phyloP scores from a whole-genome alignment of 1,284 basidiomycete species.

The Laetiporus sulphureus region DNA sequence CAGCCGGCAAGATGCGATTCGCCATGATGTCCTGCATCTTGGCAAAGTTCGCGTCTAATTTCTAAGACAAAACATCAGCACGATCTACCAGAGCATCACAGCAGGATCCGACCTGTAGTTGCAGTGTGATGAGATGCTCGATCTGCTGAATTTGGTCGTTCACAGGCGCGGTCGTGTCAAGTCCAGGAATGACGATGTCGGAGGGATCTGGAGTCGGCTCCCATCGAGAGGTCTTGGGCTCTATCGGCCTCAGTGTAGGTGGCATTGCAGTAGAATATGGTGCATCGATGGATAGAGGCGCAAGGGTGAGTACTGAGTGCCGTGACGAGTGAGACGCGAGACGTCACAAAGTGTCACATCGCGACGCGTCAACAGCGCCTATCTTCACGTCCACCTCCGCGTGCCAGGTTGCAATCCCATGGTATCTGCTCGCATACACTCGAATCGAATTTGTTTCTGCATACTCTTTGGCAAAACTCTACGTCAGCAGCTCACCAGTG shows the following conservation, averaged over 20 bases:
- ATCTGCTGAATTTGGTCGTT: constrained; percentile 90
- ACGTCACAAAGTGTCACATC: too few relatives aligned
- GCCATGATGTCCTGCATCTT: constrained; percentile 86
- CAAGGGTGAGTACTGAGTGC: too few relatives aligned
- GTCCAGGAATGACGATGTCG: constrained; percentile 64
- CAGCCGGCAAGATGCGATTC: constrained; percentile 74
- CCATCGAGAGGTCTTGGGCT: constrained; percentile 43
- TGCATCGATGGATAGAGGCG: too few relatives aligned
- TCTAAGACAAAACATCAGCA: constrained; percentile 38
- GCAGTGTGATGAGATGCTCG: constrained; percentile 91
- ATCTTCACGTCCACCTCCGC: too few relatives aligned
- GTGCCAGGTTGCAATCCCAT: too few relatives aligned
- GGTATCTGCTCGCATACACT: too few relatives aligned
- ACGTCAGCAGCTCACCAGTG: too few relatives aligned
- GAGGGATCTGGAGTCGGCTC: constrained; percentile 55
- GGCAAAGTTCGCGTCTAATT: constrained; percentile 92
- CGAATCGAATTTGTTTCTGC: too few relatives aligned
- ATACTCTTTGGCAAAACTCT: too few relatives aligned
- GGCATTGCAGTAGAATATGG: constrained; percentile 5
- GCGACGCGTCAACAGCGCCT: too few relatives aligned
- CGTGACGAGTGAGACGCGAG: too few relatives aligned
- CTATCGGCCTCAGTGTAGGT: constrained; percentile 19
- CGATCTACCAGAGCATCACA: not conserved
- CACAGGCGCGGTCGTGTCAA: constrained; percentile 69
- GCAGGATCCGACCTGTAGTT: constrained; percentile 52